A percentile compares a stretch with the other conserved stretches of the same genome.
Evolutionary conservation across 73 alveolate genomes (phyloP).

Genomic region (Paramecium pentaurelia): DNA sequence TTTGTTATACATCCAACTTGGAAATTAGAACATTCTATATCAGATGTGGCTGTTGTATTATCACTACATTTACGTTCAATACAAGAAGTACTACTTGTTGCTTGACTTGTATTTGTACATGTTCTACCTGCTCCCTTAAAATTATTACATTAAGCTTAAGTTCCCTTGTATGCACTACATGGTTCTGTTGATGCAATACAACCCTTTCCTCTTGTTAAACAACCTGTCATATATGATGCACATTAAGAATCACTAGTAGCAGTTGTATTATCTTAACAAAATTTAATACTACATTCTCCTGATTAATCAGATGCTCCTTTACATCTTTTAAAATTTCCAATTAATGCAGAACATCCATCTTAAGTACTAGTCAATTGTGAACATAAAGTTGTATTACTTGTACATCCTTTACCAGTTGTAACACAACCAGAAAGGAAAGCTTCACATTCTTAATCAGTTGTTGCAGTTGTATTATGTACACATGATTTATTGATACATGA

Average conservation of each 20-base stretch:
- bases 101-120: background rate
- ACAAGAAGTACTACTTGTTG: background rate
- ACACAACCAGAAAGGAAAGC: background rate
- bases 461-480: background rate
- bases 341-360: background rate
- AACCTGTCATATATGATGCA: constrained; percentile 9
- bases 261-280: background rate
- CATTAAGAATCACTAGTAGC: constrained; percentile 8
- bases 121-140: constrained; percentile 13
- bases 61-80: background rate
- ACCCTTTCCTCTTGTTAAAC: constrained; percentile 3
- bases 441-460: background rate
- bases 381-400: background rate
- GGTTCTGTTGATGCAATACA: background rate
- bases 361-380: background rate
- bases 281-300: background rate
- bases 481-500: background rate
- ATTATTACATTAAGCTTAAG: background rate
- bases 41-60: constrained; percentile 13
- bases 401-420: constrained; percentile 5
- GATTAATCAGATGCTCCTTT: background rate
- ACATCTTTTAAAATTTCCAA: background rate
- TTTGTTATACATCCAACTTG: background rate
- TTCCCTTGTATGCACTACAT: background rate
- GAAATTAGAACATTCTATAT: background rate